phyloP scores from a whole-genome alignment of 2,329 filamentous ascomycete species.

The Xylaria sp. region DNA sequence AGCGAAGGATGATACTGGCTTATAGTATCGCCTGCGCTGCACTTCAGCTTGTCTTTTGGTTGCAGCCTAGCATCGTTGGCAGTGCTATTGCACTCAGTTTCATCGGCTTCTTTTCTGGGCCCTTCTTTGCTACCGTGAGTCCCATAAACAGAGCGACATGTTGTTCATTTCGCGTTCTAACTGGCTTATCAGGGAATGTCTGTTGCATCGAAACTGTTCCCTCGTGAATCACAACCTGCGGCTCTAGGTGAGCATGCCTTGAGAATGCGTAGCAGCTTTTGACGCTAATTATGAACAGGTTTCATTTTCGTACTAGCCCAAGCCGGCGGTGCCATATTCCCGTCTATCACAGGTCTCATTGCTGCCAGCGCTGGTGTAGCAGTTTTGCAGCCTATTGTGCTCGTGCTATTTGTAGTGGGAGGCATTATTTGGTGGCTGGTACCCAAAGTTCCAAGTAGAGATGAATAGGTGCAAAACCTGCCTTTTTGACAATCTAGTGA shows the following conservation, averaged over 20 bases:
- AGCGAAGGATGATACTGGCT: constrained; percentile 66
- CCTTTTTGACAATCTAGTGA: too few species aligned
- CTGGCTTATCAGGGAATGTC: constrained; percentile 58
- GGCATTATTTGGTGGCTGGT: constrained; percentile 57
- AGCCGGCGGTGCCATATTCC: constrained; percentile 63
- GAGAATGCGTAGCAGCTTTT: neutral
- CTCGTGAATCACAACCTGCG: constrained; percentile 58
- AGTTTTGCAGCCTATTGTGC: constrained; percentile 60
- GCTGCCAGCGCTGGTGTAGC: constrained; percentile 57
- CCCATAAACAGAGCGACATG: neutral
- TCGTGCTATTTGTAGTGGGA: constrained; percentile 57
- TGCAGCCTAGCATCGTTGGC: constrained; percentile 70
- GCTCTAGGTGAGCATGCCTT: constrained; percentile 55
- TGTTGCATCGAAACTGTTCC: constrained; percentile 62
- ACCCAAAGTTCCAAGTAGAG: constrained; percentile 43
- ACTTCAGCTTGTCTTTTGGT: constrained; percentile 70
- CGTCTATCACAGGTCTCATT: constrained; percentile 62
- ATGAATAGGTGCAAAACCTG: constrained; percentile 39
- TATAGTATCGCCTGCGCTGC: constrained; percentile 64
- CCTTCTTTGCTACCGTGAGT: constrained; percentile 64
- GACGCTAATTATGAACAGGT: constrained; percentile 39
- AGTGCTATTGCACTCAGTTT: constrained; percentile 62
- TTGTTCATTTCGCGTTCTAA: constrained; percentile 10
- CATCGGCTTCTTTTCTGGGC: constrained; percentile 65
- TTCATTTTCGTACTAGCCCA: constrained; percentile 65